Percentiles rank a stretch among this genome's conserved stretches.
Evolutionary conservation across 2,329 filamentous ascomycete species (phyloP).

Genomic region (Cytospora schulzeri): DNA sequence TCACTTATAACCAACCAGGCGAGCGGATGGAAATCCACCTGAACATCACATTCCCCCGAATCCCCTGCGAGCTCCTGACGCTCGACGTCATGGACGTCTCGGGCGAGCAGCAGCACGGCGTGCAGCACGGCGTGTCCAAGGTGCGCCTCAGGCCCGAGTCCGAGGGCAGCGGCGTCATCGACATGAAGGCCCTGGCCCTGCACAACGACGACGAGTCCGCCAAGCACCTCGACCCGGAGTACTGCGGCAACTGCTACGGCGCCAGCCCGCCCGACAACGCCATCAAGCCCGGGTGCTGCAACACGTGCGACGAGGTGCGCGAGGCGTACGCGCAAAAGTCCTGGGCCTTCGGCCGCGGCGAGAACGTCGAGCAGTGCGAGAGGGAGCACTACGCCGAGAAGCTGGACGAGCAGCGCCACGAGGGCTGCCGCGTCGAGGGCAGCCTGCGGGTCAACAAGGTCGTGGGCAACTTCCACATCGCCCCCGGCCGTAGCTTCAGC

Average conservation of each 20-base stretch:
- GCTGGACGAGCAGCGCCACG: slow-evolving; percentile 81
- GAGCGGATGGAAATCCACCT: slow-evolving; percentile 99
- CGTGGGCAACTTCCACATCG: slow-evolving; percentile 97
- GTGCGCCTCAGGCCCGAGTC: slow-evolving; percentile 73
- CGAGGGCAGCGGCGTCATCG: slow-evolving; percentile 77
- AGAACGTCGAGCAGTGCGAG: slow-evolving; percentile 91
- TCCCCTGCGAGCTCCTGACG: slow-evolving; percentile 93
- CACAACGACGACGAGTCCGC: slow-evolving; percentile 69
- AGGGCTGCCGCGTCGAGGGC: slow-evolving; percentile 94
- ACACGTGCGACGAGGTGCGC: slow-evolving; percentile 94
- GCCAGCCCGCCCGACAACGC: slow-evolving; percentile 72
- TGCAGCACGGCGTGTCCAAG: slow-evolving; percentile 90
- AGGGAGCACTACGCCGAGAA: slow-evolving; percentile 92
- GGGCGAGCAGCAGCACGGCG: slow-evolving; percentile 92
- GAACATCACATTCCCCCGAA: slow-evolving; percentile 91
- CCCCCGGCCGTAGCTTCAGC: slow-evolving; percentile 92
- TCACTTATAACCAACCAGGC: slow-evolving; percentile 55
- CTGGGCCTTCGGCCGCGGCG: slow-evolving; percentile 93
- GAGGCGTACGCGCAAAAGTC: slow-evolving; percentile 87
- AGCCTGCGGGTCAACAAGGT: slow-evolving; percentile 96
- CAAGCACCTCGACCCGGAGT: slow-evolving; percentile 81
- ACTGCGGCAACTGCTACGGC: slow-evolving; percentile 94
- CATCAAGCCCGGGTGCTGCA: slow-evolving; percentile 86
- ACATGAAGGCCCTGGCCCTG: slow-evolving; percentile 69
- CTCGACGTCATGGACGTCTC: slow-evolving; percentile 99